phyloP scores from a whole-genome alignment of 352 stramenopile genomes.

The Phytophthora crassamura region DNA sequence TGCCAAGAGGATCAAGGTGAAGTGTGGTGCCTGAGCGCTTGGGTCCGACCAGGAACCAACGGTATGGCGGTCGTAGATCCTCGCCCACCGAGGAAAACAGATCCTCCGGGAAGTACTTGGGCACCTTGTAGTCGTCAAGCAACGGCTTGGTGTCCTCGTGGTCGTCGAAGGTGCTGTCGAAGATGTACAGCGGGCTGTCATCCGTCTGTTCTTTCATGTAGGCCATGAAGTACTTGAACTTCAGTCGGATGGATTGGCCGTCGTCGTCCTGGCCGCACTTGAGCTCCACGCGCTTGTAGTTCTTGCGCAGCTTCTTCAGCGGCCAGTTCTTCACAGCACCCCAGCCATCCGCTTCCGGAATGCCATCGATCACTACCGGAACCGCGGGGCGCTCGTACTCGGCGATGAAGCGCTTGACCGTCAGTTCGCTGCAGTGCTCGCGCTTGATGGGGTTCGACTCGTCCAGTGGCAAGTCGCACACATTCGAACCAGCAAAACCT shows the following conservation, averaged over 20 bases:
- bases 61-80: conserved; percentile 92
- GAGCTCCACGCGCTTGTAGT: conserved; percentile 81
- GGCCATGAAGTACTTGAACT: conserved; percentile 84
- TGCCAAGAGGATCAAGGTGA: conserved; percentile 96
- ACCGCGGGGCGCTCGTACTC: conserved; percentile 81
- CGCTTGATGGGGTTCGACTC: conserved; percentile 71
- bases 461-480: conserved; percentile 79
- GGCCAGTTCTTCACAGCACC: conserved; percentile 73
- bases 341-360: conserved; percentile 85
- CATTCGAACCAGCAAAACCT: conserved; percentile 81
- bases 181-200: conserved; percentile 97
- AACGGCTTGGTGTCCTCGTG: conserved; percentile 79
- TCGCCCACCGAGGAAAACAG: conserved; percentile 88
- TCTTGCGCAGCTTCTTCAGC: conserved; percentile 74
- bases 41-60: conserved; percentile 96
- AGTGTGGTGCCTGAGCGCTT: conserved; percentile 93
- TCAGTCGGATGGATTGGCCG: conserved; percentile 80
- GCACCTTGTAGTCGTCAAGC: conserved; percentile 79
- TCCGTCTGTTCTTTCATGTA: conserved; percentile 83
- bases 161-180: conserved; percentile 95
- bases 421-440: conserved; percentile 80
- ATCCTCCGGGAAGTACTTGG: conserved; percentile 83
- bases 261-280: conserved; percentile 87
- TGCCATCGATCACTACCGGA: conserved; percentile 85
- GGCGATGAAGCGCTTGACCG: conserved; percentile 81